These are phyloP conservation scores for Fraxinus ornus DNA, from an alignment of 305 asterid genomes.

Conservation along the genomic window DNA sequence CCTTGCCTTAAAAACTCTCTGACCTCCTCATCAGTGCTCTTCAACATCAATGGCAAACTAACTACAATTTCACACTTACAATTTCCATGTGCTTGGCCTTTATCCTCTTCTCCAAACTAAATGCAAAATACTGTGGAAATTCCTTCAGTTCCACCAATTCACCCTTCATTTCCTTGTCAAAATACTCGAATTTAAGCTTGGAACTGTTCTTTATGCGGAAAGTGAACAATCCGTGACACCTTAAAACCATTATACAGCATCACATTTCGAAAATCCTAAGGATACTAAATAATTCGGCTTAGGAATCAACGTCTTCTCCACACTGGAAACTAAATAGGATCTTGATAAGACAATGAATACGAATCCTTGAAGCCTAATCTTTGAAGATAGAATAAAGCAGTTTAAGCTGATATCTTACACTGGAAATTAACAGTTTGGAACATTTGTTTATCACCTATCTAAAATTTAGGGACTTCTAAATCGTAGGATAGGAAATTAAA, in stretches of 20 bases:
- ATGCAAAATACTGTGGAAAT: conserved; percentile 80
- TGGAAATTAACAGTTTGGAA: conserved; percentile 57
- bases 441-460: conserved; percentile 71
- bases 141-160: conserved; percentile 53
- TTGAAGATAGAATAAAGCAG: conserved; percentile 69
- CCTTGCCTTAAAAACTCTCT: neutral
- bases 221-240: conserved; percentile 77
- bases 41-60: neutral
- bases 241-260: conserved; percentile 41
- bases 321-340: conserved; percentile 70
- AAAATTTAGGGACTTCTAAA: conserved; percentile 61
- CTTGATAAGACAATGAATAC: conserved; percentile 57
- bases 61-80: neutral
- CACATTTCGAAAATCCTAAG: conserved; percentile 56
- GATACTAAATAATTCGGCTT: conserved; percentile 52
- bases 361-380: conserved; percentile 64
- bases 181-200: conserved; percentile 76
- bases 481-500: conserved; percentile 61
- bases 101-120: conserved; percentile 84
- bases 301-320: conserved; percentile 75
- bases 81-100: conserved; percentile 39
- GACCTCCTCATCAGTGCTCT: neutral
- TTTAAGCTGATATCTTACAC: conserved; percentile 66
- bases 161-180: conserved; percentile 54
- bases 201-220: conserved; percentile 78